phyloP scores from a whole-genome alignment of 2,329 filamentous ascomycete genomes.

The Xylaria digitata region DNA sequence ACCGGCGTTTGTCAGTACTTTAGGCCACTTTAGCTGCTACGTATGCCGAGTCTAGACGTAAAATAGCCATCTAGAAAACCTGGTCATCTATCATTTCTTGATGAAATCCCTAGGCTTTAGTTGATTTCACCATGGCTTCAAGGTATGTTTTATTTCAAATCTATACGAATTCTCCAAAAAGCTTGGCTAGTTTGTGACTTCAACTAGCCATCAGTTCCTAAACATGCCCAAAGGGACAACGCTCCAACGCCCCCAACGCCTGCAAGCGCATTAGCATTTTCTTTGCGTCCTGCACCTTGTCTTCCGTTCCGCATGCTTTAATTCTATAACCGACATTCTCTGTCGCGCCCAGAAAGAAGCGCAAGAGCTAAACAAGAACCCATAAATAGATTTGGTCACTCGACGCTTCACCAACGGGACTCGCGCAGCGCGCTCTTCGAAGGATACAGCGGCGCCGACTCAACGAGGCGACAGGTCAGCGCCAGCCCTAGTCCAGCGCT shows the following conservation, averaged over 20 bases:
- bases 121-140: slow-evolving; percentile 45
- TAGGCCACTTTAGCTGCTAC: slow-evolving; percentile 28
- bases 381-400: slow-evolving; percentile 70
- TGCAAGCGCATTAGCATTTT: slow-evolving; percentile 1
- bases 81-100: slow-evolving; percentile 14
- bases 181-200: not conserved
- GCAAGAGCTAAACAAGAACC: slow-evolving; percentile 11
- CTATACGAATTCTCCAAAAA: not conserved
- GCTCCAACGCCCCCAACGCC: not conserved
- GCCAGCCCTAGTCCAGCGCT: slow-evolving; percentile 56
- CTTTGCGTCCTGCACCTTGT: not conserved
- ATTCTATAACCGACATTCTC: not conserved
- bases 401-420: slow-evolving; percentile 78
- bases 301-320: not conserved
- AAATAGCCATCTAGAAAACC: slow-evolving; percentile 13
- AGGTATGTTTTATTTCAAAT: slow-evolving; percentile 43
- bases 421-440: slow-evolving; percentile 79
- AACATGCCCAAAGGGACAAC: not conserved
- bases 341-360: not conserved
- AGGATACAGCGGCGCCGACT: slow-evolving; percentile 70
- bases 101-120: slow-evolving; percentile 13
- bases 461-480: slow-evolving; percentile 57
- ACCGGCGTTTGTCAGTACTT: slow-evolving; percentile 11
- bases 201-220: not conserved
- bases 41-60: slow-evolving; percentile 31